Evolutionary conservation across 179 eudicot genomes (phyloP).

Genomic region (Silene noctiflora): DNA sequence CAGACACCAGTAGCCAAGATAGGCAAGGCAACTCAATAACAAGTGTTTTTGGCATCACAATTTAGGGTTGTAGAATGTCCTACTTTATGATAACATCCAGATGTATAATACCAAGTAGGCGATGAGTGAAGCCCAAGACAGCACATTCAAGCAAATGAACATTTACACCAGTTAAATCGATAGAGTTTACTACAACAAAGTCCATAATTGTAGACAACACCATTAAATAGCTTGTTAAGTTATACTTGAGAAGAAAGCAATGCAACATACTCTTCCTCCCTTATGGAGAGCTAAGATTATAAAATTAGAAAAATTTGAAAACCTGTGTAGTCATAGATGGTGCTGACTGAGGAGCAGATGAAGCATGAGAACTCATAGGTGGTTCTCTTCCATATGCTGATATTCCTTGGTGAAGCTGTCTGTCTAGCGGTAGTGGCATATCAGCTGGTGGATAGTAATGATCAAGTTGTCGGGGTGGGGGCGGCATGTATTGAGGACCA

Average conservation of each 20-base stretch:
- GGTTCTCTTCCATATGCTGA: constrained; percentile 70
- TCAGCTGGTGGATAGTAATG: constrained; percentile 62
- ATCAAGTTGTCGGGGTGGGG: constrained; percentile 63
- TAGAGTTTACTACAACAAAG: neutral
- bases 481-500: constrained; percentile 52
- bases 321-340: constrained; percentile 48
- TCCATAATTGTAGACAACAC: neutral
- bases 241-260: neutral
- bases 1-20: neutral
- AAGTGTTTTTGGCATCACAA: neutral
- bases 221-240: neutral
- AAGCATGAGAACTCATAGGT: constrained; percentile 33
- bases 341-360: constrained; percentile 40
- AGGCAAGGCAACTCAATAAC: neutral
- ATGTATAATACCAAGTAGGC: too few species aligned
- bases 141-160: neutral
- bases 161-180: neutral
- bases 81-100: neutral
- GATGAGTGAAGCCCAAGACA: neutral
- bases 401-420: constrained; percentile 60
- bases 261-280: neutral
- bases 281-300: neutral
- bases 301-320: neutral
- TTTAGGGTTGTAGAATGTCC: neutral
- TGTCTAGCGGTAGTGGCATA: constrained; percentile 46